Evolutionary conservation across 768 basidiomycete genomes (phyloP), one percentile per base, ranked within the genome.

Genomic region (Cubamyces lactineus): DNA sequence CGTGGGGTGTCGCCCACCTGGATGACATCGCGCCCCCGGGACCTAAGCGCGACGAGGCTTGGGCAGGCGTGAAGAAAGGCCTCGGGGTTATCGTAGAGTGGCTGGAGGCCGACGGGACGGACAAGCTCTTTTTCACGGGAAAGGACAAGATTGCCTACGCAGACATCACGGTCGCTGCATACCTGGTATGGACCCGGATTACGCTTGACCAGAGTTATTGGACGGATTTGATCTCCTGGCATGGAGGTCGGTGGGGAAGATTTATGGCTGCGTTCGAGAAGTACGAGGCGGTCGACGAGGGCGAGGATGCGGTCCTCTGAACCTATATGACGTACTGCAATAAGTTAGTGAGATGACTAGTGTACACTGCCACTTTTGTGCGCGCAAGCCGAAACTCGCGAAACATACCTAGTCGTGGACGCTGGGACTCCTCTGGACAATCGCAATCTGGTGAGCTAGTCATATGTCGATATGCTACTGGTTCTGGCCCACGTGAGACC

Each of bases 231-330:
- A 62, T 65, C 50, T 65, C 62, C 8, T 79, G 77, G 77, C 69
- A 82, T 45, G 69, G 66, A 8, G 80, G 79, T 16, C 66, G 73
- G 51, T 81, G 81, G 80, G 74, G 61, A 12, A 69, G 66, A n/a
- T 67, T 77, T 39, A 26, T 77, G 47, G 65, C 68, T n/a, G 57
- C 63, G 19, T 64, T 80, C 34, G 67, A 75, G 54, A 69, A 72
- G 58, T 79, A 77, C 49, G 70, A 56, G 13, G 24, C 45, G 1
- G 65, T 69, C 21, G 57, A 62, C 71, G 73, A 62, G 75, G 78
- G 62, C 66, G 70, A 38, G 62, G 79, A 30, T 19, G 57, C 17
- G 13, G 9, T 28, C 8, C 23, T 57, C 23, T 57, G 47, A 57
- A 6, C 26, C 71, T n/a, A n/a, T n/a, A n/a, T n/a, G n/a, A n/a